Evolutionary conservation across 805 yeast species (phyloP), one percentile per base, ranked within the genome.

Genomic region (Starmerella davenportii): DNA sequence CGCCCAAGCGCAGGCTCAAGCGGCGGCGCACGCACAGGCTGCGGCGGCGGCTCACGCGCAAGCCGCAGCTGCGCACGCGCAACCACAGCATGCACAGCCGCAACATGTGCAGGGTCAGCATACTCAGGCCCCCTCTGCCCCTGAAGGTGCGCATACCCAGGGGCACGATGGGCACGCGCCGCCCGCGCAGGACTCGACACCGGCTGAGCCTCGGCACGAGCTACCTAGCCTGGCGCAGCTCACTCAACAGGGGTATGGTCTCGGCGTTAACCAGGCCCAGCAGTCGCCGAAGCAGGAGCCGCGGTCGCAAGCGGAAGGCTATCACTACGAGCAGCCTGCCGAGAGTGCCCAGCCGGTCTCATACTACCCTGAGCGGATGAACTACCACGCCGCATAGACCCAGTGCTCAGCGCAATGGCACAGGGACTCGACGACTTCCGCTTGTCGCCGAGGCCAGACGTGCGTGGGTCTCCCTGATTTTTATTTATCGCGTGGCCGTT

Each of bases 1-100:
- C 15, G 35, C 28, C 9, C 37, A 37, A n/a, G 20, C 21, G 20
- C 29, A 37, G 15, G 30, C 30, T 20, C 43, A 28, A 16, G 41
- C 36, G 17, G 35, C 23, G 21, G 25, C 19, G 9, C 44, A 34
- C 16, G 39, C 30, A 2, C 39, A 38, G 39, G 27, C 16, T 15
- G 37, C 28, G 33, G 21, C 30, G 5, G 37, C 28, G 19, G 19
- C 15, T 34, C 37, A 34, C 5, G 30, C 19, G 17, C 37, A 34
- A 24, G 17, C 19, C 15, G 37, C 7, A 18, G 27, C 9, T 18
- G n/a, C n/a, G n/a, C n/a, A n/a, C n/a, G n/a, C n/a, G n/a, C n/a
- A n/a, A n/a, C n/a, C n/a, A n/a, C n/a, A n/a, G n/a, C n/a, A n/a
- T n/a, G n/a, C n/a, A n/a, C n/a, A n/a, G n/a, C 35, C 21, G 21